These are phyloP conservation scores for Termitomyces heimii DNA, from an alignment of 768 basidiomycete species.

Conservation along the genomic window DNA sequence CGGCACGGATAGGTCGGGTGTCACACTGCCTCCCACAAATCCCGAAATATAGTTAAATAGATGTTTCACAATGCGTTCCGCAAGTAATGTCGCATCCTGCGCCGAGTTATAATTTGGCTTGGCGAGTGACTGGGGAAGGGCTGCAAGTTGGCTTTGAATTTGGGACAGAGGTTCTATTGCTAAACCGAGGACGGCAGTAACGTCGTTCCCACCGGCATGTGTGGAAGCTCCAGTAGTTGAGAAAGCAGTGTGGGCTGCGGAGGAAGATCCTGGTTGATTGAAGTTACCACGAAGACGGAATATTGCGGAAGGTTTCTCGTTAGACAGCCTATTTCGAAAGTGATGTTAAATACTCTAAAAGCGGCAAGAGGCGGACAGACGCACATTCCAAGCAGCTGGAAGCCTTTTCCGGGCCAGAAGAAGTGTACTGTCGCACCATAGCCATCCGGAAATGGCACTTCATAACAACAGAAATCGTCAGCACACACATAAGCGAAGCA, in stretches of 20 bases:
- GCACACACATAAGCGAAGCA: neutral
- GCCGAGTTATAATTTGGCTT: constrained; percentile 17
- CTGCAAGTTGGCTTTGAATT: constrained; percentile 53
- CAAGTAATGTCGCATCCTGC: constrained; percentile 48
- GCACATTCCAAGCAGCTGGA: constrained; percentile 81
- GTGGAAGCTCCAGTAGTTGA: constrained; percentile 20
- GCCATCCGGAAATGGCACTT: constrained; percentile 77
- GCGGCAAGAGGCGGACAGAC: constrained; percentile 16
- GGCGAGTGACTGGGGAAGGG: constrained; percentile 30
- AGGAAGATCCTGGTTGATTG: constrained; percentile 26
- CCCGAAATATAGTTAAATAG: constrained; percentile 72
- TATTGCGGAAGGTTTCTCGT: constrained; percentile 86
- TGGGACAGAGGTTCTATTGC: constrained; percentile 68
- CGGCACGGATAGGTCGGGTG: constrained; percentile 50
- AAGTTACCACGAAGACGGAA: constrained; percentile 74
- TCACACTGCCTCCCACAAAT: constrained; percentile 43
- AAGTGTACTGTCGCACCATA: constrained; percentile 84
- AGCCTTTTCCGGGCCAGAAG: constrained; percentile 82
- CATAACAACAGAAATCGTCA: neutral
- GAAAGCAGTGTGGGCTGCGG: constrained; percentile 33
- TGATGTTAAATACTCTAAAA: neutral
- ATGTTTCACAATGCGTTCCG: constrained; percentile 68
- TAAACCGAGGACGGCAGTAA: constrained; percentile 73
- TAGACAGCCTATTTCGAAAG: constrained; percentile 58
- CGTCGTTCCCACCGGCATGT: constrained; percentile 34